phyloP scores from a whole-genome alignment of 2,329 filamentous ascomycete species.

The Onygenales sp. region DNA sequence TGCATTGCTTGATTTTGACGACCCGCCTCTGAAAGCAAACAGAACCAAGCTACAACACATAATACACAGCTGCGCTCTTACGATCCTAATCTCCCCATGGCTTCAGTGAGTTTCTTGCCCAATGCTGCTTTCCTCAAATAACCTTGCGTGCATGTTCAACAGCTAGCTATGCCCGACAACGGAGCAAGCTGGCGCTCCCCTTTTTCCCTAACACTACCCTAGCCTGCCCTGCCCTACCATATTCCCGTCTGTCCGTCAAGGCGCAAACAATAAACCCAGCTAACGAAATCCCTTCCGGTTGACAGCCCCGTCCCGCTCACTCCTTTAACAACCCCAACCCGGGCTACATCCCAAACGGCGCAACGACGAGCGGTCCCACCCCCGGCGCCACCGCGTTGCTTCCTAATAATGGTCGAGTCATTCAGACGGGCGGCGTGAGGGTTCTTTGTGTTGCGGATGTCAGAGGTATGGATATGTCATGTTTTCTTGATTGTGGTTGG shows the following conservation, averaged over 20 bases:
- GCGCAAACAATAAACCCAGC: conserved; percentile 5
- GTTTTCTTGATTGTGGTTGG: too few relatives aligned
- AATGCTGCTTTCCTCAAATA: conserved; percentile 12
- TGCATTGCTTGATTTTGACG: too few relatives aligned
- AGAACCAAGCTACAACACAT: too few relatives aligned
- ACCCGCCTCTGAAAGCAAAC: too few relatives aligned
- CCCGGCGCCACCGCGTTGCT: conserved; percentile 40
- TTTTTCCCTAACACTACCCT: too few relatives aligned
- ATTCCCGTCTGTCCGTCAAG: too few relatives aligned
- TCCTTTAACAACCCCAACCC: conserved; percentile 32
- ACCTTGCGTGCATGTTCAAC: conserved; percentile 9
- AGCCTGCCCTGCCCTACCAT: too few relatives aligned
- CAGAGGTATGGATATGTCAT: conserved; percentile 29
- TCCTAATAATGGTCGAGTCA: conserved; percentile 41
- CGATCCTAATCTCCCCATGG: conserved; percentile 26
- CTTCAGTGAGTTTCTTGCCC: conserved; percentile 34
- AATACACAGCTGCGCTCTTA: too few relatives aligned
- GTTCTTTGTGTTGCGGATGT: conserved; percentile 44
- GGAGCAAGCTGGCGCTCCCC: too few relatives aligned
- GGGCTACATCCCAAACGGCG: conserved; percentile 38
- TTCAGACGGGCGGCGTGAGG: conserved; percentile 38
- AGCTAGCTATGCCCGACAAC: too few relatives aligned
- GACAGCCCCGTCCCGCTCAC: conserved; percentile 34
- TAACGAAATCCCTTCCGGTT: conserved; percentile 12
- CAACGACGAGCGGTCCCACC: conserved; percentile 30